Percentiles rank a stretch among this genome's conserved stretches.
Evolutionary conservation across 768 basidiomycete species (phyloP).

Genomic region (Dentipellis sp.): DNA sequence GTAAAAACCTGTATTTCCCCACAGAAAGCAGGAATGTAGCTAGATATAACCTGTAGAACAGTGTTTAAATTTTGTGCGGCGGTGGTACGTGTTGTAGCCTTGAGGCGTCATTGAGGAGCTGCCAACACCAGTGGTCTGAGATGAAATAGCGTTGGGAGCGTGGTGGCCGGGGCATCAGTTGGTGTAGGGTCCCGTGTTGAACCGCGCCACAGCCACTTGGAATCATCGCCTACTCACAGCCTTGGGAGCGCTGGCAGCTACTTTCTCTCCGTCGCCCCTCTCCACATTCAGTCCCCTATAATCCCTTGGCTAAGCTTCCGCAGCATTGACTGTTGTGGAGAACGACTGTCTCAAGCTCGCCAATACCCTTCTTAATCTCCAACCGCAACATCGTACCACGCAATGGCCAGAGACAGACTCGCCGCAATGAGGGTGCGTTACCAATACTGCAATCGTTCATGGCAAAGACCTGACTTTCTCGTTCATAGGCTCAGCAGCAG

Average conservation of each 20-base stretch:
- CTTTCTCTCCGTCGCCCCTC: not conserved
- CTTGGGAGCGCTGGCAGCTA: not conserved
- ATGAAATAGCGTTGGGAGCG: not conserved
- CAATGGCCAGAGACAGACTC: constrained; percentile 54
- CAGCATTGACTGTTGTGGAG: constrained; percentile 18
- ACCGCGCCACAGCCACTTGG: not conserved
- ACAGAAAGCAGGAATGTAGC: no score
- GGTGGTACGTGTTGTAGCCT: no score
- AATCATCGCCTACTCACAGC: not conserved
- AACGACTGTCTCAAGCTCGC: not conserved
- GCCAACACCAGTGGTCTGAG: not conserved
- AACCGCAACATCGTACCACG: not conserved
- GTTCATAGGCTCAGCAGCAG: constrained; percentile 59
- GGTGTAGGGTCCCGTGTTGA: not conserved
- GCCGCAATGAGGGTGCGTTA: constrained; percentile 71
- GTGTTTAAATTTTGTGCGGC: no score
- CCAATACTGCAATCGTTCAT: constrained; percentile 4
- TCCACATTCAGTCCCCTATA: not conserved
- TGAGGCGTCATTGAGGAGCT: no score
- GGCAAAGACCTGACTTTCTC: constrained; percentile 3
- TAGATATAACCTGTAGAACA: no score
- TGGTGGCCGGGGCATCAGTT: not conserved
- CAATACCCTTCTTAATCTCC: not conserved
- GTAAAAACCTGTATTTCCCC: constrained; percentile 9
- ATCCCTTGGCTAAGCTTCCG: not conserved